Conservation (phyloP, 306 rosid species). For the Rosa chinensis region DNA sequence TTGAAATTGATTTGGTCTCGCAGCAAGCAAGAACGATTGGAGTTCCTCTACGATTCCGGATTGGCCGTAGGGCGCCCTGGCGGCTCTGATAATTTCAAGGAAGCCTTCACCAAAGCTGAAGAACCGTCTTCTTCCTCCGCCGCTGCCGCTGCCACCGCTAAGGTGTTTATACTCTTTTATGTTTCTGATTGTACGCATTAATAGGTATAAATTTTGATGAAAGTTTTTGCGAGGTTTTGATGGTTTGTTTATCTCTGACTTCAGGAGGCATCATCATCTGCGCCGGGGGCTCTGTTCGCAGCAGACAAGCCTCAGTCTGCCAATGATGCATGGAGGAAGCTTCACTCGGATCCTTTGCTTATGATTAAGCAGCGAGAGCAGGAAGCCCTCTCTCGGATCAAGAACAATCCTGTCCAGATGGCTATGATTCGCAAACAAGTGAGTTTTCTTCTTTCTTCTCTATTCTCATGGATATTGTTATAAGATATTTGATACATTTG, state of each 20-base stretch:
- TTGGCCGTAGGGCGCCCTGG: slow-evolving; percentile 69
- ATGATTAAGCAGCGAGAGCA: slow-evolving; percentile 96
- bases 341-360: slow-evolving; percentile 90
- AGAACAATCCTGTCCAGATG: slow-evolving; percentile 93
- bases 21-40: slow-evolving; percentile 91
- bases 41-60: slow-evolving; percentile 87
- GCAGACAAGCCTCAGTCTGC: slow-evolving; percentile 94
- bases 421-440: slow-evolving; percentile 85
- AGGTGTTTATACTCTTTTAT: slow-evolving; percentile 27
- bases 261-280: slow-evolving; percentile 41
- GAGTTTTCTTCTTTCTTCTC: slow-evolving; percentile 20
- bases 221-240: neutral
- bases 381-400: slow-evolving; percentile 70
- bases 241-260: neutral
- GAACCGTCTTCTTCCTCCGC: slow-evolving; percentile 44
- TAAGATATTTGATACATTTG: neutral
- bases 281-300: slow-evolving; percentile 84
- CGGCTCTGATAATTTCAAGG: slow-evolving; percentile 73
- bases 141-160: slow-evolving; percentile 39
- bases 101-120: slow-evolving; percentile 53
- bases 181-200: neutral
- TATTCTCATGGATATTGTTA: neutral
- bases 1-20: slow-evolving; percentile 1
- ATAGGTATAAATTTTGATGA: neutral
- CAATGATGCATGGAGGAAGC: slow-evolving; percentile 94